Evolutionary conservation across 257 asterid genomes (phyloP), one percentile per base, ranked within the genome.

Genomic region (Anisodus acutangulus): DNA sequence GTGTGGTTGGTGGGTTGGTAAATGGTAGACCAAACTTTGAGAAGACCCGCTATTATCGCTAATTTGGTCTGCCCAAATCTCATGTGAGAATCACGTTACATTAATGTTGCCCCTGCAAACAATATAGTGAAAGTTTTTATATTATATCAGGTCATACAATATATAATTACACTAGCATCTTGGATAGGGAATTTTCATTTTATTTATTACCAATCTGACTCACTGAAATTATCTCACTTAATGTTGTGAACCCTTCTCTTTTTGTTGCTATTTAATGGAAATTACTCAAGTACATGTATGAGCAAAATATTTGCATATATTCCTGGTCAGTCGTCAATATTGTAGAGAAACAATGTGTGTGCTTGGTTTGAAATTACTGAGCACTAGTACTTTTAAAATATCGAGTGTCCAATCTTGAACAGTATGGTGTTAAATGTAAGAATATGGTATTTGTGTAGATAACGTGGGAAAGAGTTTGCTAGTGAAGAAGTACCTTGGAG

Each of bases 401-500:
- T 12, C 3, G 4, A 74, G 62, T 22, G 39, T 22, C 5, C 80
- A 22, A 49, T 12, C 62, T 22, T 74, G 60, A 74, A 74, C 8
- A 62, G 10, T 19, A 19, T 13, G 82, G 82, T 26, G 64, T 2
- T 78, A 53, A 78, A 53, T 78, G 31, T 31, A 7, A 78, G 26
- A 78, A 53, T 78, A 31, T 31, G 66, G 64, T 15, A 15, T 26
- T 78, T 78, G 82, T 84, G 86, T 92, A 93, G 95, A 83, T 69
- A 87, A 79, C 57, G 0, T 17, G 74, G 95, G 95, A 49, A 89
- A 90, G 88, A 88, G 90, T 86, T 63, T 93, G 54, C 86, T 87
- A 6, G 88, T 93, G 81, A 92, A 85, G 90, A 92, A 92, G 80
- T 93, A 90, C 83, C 90, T 93, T 43, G 95, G 92, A 37, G 91